A percentile compares a stretch with the other conserved stretches of the same genome.
These are phyloP conservation scores for Claviceps fusiformis DNA, from an alignment of 2,329 filamentous ascomycete genomes.

Conservation along the genomic window DNA sequence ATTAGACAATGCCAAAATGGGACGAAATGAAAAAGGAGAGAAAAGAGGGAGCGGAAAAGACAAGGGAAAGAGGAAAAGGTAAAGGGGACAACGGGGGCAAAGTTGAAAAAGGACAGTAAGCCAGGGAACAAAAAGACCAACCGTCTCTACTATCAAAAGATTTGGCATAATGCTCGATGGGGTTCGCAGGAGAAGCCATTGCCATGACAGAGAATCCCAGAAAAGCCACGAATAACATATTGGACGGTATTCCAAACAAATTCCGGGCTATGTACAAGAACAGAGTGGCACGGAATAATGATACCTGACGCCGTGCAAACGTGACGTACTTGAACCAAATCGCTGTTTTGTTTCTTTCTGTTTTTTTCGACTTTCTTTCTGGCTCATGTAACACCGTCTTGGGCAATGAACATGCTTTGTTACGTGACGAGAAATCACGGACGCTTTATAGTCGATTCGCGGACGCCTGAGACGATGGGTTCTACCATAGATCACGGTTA, in stretches of 20 bases:
- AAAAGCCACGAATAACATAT: constrained; percentile 13
- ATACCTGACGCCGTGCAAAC: no score
- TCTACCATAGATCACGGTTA: no score
- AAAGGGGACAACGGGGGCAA: background rate
- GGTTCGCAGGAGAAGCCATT: constrained; percentile 12
- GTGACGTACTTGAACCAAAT: no score
- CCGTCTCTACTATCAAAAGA: constrained; percentile 17
- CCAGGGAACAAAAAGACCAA: background rate
- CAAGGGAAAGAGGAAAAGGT: constrained; percentile 9
- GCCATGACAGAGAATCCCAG: constrained; percentile 15
- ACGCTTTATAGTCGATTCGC: background rate
- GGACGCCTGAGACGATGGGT: background rate
- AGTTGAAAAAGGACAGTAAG: constrained; percentile 11
- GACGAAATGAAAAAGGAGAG: background rate
- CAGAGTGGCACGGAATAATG: no score
- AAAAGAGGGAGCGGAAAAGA: constrained; percentile 2
- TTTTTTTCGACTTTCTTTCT: background rate
- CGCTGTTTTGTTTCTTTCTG: no score
- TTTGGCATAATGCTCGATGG: constrained; percentile 13
- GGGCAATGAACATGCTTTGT: background rate
- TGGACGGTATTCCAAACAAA: background rate
- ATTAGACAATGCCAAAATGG: background rate
- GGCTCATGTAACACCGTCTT: background rate
- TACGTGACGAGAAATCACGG: background rate
- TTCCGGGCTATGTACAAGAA: background rate